Percentiles rank a stretch among this genome's conserved stretches.
These are phyloP conservation scores for Lablab purpureus DNA, from an alignment of 306 rosid species.

Conservation along the genomic window DNA sequence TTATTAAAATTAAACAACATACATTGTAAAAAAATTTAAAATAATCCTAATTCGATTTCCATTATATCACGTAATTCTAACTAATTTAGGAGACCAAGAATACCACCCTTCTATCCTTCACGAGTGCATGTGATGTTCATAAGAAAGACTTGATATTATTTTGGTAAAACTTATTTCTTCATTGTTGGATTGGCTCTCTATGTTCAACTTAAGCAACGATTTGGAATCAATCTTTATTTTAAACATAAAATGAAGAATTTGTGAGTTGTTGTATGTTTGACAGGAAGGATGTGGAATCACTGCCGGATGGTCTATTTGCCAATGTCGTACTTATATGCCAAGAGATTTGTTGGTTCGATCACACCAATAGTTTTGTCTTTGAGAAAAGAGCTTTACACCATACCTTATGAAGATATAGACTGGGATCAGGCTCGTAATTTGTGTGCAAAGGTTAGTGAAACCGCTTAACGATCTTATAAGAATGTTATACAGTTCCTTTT, in stretches of 20 bases:
- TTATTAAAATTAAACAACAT: too few species aligned
- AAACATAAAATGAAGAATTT: neutral
- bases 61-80: too few species aligned
- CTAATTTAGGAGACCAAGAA: too few species aligned
- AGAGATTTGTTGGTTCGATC: slow-evolving; percentile 89
- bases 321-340: slow-evolving; percentile 89
- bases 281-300: slow-evolving; percentile 99
- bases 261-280: slow-evolving; percentile 33
- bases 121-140: too few species aligned
- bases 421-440: slow-evolving; percentile 80
- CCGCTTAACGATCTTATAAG: neutral
- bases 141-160: slow-evolving; percentile 11
- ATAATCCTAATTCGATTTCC: too few species aligned
- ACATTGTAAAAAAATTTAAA: too few species aligned
- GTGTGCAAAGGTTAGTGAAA: slow-evolving; percentile 84
- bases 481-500: neutral
- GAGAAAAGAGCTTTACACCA: slow-evolving; percentile 77
- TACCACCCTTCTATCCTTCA: too few species aligned
- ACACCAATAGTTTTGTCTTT: slow-evolving; percentile 74
- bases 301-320: slow-evolving; percentile 95
- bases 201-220: slow-evolving; percentile 4
- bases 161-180: neutral
- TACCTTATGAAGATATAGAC: slow-evolving; percentile 77
- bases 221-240: slow-evolving; percentile 22
- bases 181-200: slow-evolving; percentile 25